Conservation (phyloP, 768 basidiomycete species). For the Scleroderma bovista region DNA sequence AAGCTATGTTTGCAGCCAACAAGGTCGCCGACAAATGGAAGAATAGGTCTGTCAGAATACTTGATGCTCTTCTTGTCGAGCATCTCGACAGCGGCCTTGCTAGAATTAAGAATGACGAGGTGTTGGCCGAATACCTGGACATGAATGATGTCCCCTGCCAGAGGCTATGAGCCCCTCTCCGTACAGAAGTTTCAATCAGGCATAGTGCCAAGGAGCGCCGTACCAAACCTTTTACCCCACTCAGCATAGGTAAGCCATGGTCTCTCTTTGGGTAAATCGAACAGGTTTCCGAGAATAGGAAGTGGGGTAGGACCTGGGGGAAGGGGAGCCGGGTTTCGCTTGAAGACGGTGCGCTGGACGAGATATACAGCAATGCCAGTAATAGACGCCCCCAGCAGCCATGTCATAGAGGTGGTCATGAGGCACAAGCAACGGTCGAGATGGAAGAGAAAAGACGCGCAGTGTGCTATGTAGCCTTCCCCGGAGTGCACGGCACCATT, state of each 20-base stretch:
- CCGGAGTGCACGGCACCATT: too few relatives aligned
- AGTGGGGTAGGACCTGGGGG: slow-evolving; percentile 25
- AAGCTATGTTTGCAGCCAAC: slow-evolving; percentile 13
- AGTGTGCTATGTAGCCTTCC: too few relatives aligned
- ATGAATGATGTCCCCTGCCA: slow-evolving; percentile 26
- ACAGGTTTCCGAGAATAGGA: slow-evolving; percentile 22
- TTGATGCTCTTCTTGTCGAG: slow-evolving; percentile 46
- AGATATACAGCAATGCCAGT: neutral
- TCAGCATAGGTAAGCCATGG: slow-evolving; percentile 20
- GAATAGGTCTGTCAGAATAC: slow-evolving; percentile 31
- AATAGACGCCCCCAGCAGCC: neutral
- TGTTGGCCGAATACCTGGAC: slow-evolving; percentile 23
- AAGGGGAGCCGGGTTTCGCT: slow-evolving; percentile 7
- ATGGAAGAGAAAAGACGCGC: too few relatives aligned
- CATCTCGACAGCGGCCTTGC: slow-evolving; percentile 38
- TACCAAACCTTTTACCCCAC: slow-evolving; percentile 14
- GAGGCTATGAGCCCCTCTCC: neutral
- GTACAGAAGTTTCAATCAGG: neutral
- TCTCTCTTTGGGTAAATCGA: slow-evolving; percentile 15
- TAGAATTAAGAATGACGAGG: slow-evolving; percentile 32
- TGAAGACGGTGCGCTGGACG: neutral
- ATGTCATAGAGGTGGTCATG: neutral
- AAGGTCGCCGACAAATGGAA: slow-evolving; percentile 3
- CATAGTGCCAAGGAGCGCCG: neutral
- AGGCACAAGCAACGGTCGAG: too few relatives aligned